These are phyloP conservation scores for Aureobasidium sp. DNA, from an alignment of 2,329 filamentous ascomycete species.

Conservation along the genomic window DNA sequence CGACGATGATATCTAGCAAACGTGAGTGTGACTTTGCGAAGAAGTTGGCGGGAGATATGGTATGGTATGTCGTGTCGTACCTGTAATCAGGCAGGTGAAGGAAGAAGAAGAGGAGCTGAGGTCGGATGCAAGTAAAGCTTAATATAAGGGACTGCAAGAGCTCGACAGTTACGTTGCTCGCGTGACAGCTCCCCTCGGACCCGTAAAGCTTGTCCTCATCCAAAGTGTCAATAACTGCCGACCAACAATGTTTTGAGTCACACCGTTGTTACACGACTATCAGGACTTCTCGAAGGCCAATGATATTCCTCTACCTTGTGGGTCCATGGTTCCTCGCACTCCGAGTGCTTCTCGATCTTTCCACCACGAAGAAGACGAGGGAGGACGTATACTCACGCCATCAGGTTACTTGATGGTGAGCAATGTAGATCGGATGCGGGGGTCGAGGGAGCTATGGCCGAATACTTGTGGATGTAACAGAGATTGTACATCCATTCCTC, in stretches of 20 bases:
- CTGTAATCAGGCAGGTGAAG: background rate
- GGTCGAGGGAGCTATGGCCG: slow-evolving; percentile 10
- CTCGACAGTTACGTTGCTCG: slow-evolving; percentile 10
- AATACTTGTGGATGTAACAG: background rate
- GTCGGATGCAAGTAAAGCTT: slow-evolving; percentile 11
- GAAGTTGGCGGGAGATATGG: background rate
- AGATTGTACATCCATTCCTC: slow-evolving; percentile 4
- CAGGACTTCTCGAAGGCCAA: background rate
- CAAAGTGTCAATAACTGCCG: background rate
- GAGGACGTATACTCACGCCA: background rate
- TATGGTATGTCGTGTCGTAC: background rate
- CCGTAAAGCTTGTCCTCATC: slow-evolving; percentile 3
- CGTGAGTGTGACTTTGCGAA: background rate
- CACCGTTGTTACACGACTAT: background rate
- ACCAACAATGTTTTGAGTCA: background rate
- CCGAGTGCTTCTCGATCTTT: background rate
- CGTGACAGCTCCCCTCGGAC: slow-evolving; percentile 9
- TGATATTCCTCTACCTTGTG: background rate
- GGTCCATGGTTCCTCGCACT: background rate
- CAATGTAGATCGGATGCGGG: slow-evolving; percentile 11
- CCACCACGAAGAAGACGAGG: background rate
- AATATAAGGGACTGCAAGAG: slow-evolving; percentile 10
- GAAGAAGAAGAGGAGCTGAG: slow-evolving; percentile 11
- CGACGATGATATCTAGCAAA: background rate
- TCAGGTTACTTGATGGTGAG: background rate